Evolutionary conservation across 345 rosid species (phyloP).

Genomic region (Theobroma cacao): DNA sequence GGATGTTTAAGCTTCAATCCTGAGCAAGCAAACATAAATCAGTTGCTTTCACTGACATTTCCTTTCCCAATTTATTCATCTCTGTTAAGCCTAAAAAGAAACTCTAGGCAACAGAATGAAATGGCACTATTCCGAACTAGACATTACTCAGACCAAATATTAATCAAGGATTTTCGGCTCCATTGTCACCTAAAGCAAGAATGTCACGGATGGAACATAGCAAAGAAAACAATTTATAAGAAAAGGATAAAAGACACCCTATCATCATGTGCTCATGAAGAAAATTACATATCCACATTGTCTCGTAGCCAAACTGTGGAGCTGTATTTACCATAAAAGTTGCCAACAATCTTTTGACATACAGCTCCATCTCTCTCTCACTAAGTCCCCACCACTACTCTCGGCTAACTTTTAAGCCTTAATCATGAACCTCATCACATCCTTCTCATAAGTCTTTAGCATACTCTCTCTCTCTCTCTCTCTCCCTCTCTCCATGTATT

Average conservation of each 20-base stretch:
- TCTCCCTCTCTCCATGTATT: background rate
- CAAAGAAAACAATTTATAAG: background rate
- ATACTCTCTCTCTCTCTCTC: background rate
- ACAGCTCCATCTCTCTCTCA: background rate
- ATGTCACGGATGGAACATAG: conserved; percentile 1
- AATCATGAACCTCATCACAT: background rate
- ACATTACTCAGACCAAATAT: background rate
- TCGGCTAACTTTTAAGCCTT: background rate
- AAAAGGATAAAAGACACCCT: background rate
- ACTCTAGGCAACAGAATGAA: background rate
- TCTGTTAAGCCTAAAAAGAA: background rate
- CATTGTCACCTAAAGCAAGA: background rate
- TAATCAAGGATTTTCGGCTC: background rate
- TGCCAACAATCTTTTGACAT: background rate
- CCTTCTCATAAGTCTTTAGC: background rate
- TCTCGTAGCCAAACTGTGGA: background rate
- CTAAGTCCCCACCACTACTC: conserved; percentile 7
- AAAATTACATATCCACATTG: conserved; percentile 6
- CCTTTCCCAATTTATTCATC: too few species aligned
- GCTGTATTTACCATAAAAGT: conserved; percentile 1
- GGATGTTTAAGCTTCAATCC: background rate
- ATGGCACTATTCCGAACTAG: background rate
- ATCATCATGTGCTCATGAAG: background rate
- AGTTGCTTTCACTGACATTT: background rate
- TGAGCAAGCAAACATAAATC: background rate